Evolutionary conservation across 1,284 basidiomycete genomes (phyloP).

Genomic region (Puccinia polysora): DNA sequence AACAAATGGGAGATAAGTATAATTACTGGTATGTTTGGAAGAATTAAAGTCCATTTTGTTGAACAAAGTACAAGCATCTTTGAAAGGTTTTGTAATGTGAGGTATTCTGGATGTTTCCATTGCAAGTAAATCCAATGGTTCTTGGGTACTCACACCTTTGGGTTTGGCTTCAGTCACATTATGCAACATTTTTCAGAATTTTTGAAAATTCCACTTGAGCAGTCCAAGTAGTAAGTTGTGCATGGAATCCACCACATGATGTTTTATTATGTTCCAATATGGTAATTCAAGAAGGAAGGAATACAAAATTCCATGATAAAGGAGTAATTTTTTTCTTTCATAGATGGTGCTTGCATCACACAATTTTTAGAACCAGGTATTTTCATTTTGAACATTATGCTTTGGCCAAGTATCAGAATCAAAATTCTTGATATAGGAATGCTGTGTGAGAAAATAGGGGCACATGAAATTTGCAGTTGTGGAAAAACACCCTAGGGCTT

Average conservation of each 20-base stretch:
- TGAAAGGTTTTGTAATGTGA: not conserved
- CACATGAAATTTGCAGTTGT: constrained; percentile 3
- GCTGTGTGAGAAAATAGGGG: constrained; percentile 20
- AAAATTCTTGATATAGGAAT: not conserved
- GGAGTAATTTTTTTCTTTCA: not conserved
- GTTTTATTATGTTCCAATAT: no score
- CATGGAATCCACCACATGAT: no score
- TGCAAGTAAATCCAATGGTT: not conserved
- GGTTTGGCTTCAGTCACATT: not conserved
- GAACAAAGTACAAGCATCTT: not conserved
- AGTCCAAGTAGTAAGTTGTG: no score
- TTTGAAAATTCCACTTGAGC: not conserved
- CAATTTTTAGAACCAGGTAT: no score
- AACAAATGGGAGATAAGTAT: not conserved
- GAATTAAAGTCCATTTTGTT: not conserved
- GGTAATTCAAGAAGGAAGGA: no score
- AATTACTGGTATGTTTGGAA: no score
- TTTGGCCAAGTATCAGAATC: no score
- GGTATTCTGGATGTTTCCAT: not conserved
- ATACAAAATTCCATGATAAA: not conserved
- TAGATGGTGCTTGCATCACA: not conserved
- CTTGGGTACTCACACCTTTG: no score
- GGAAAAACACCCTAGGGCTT: constrained; percentile 14
- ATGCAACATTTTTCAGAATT: constrained; percentile 4
- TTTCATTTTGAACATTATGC: not conserved